Base-by-base conservation (phyloP, 495 filamentous ascomycete genomes). In the Massariosphaeria phaeospora region DNA sequence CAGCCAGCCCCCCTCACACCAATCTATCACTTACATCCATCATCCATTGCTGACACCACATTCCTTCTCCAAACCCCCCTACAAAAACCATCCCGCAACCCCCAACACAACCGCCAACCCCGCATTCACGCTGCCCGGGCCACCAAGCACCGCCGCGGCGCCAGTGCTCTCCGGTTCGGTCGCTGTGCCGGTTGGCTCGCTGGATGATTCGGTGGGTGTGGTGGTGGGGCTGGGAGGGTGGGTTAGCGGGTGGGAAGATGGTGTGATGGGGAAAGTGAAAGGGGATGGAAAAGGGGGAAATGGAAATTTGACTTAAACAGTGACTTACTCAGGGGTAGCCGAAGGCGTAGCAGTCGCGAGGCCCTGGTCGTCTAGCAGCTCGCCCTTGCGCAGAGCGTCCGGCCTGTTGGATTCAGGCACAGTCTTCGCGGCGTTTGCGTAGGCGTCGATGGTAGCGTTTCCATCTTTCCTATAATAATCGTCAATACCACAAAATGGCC, bases 11-110 rank as follows among this genome's bases (percentile, higher is more conserved):
- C n/a, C n/a, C n/a, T n/a, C n/a, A n/a, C n/a, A n/a, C n/a, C n/a
- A n/a, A n/a, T n/a, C n/a, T n/a, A n/a, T n/a, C n/a, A n/a, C n/a
- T n/a, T n/a, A n/a, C n/a, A n/a, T n/a, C n/a, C n/a, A n/a, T n/a
- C n/a, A n/a, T n/a, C n/a, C n/a, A n/a, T n/a, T n/a, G n/a, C n/a
- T n/a, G n/a, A n/a, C n/a, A n/a, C n/a, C n/a, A n/a, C n/a, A n/a
- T n/a, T n/a, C n/a, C n/a, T n/a, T n/a, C n/a, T n/a, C n/a, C n/a
- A n/a, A n/a, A n/a, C n/a, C n/a, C n/a, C n/a, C n/a, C n/a, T 49
- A 57, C 44, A 57, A 48, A 21, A 43, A 20, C 34, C 38, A 57
- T 26, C 44, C 53, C 25, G 36, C 45, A 33, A 48, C 27, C 1
- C 44, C 53, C 2, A 49, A 20, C 26, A 42, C 41, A 4, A 21